These are phyloP conservation scores for Sarcomyxa edulis DNA, from an alignment of 768 basidiomycete genomes.

Conservation along the genomic window DNA sequence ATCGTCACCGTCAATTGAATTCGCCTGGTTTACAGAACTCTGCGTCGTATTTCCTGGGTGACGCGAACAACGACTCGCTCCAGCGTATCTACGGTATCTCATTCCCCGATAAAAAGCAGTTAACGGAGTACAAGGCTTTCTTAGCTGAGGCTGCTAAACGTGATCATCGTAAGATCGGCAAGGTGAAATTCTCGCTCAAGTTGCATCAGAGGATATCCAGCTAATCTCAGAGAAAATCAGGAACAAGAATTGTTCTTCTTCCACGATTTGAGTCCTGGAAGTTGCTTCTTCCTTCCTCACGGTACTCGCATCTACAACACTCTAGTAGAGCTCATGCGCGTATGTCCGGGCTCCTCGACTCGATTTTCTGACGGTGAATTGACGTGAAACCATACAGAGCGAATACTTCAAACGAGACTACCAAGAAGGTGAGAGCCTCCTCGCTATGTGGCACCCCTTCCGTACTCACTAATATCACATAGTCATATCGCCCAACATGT, in stretches of 20 bases:
- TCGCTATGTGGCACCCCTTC: not conserved
- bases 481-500: constrained; percentile 99
- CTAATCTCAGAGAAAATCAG: no score
- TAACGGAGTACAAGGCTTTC: constrained; percentile 93
- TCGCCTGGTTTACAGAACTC: constrained; percentile 64
- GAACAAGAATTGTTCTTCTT: constrained; percentile 99
- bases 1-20: constrained; percentile 2
- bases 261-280: constrained; percentile 93
- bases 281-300: constrained; percentile 95
- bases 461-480: not conserved
- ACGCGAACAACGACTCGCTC: constrained; percentile 86
- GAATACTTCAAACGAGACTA: constrained; percentile 97
- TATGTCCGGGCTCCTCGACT: constrained; percentile 30
- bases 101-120: constrained; percentile 96
- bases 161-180: constrained; percentile 95
- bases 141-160: constrained; percentile 97
- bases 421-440: constrained; percentile 64
- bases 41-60: constrained; percentile 96
- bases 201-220: no score
- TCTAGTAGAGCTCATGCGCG: constrained; percentile 85
- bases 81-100: constrained; percentile 98
- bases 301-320: constrained; percentile 97
- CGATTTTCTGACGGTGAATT: constrained; percentile 6
- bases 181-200: constrained; percentile 37
- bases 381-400: constrained; percentile 38